phyloP scores from a whole-genome alignment of 441 rosid genomes.

The Geranium incanum region DNA sequence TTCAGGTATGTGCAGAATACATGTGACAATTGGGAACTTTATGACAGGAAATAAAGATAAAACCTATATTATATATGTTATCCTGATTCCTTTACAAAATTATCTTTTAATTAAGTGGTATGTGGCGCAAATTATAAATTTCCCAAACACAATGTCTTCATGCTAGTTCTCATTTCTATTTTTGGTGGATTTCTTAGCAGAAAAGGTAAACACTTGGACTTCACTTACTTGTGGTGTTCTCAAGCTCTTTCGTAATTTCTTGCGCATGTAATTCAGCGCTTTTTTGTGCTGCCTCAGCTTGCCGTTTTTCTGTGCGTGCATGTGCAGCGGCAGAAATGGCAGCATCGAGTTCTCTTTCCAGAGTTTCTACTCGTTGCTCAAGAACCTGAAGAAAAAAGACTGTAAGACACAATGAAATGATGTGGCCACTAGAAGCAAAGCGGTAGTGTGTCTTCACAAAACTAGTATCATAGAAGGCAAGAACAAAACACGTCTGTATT shows the following conservation, averaged over 20 bases:
- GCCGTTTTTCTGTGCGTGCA: slow-evolving; percentile 79
- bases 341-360: slow-evolving; percentile 88
- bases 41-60: not conserved
- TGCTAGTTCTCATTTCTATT: not conserved
- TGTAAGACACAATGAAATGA: not conserved
- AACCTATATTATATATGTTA: not conserved
- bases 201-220: not conserved
- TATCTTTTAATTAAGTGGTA: not conserved
- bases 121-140: not conserved
- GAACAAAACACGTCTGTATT: not conserved
- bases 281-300: slow-evolving; percentile 82
- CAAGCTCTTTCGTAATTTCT: slow-evolving; percentile 79
- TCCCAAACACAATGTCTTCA: not conserved
- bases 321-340: slow-evolving; percentile 87
- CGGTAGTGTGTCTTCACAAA: not conserved
- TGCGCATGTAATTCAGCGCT: slow-evolving; percentile 71
- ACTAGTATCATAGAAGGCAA: not conserved
- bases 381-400: slow-evolving; percentile 45
- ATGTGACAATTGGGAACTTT: not conserved
- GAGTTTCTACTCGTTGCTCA: slow-evolving; percentile 87
- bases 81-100: not conserved
- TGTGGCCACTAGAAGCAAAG: slow-evolving; percentile 8
- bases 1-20: not conserved
- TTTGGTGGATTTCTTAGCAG: not conserved
- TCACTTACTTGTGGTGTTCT: slow-evolving; percentile 77